Conservation (phyloP, 352 stramenopile species). For the Phytophthora sp. region DNA sequence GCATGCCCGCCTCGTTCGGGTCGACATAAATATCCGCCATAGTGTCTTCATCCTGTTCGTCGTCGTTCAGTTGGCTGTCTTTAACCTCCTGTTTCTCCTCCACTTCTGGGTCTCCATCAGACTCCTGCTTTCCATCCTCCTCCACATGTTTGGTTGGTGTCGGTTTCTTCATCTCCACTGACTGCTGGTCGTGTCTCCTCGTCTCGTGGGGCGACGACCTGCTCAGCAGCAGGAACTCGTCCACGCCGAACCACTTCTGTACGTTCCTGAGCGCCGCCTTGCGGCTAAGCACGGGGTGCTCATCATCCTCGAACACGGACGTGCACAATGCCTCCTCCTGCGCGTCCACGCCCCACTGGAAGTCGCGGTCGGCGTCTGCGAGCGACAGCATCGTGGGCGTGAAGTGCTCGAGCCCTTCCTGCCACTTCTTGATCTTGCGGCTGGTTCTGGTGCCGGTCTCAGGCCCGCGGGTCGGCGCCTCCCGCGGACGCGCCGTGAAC, state of each 20-base stretch:
- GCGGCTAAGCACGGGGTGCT: conserved; percentile 27
- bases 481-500: conserved; percentile 31
- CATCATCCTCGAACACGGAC: conserved; percentile 26
- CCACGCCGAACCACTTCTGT: conserved; percentile 73
- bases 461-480: not conserved
- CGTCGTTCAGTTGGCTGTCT: not conserved
- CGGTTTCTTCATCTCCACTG: too few species aligned
- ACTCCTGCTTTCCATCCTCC: not conserved
- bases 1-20: conserved; percentile 63
- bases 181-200: conserved; percentile 30
- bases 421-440: conserved; percentile 57
- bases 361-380: conserved; percentile 54
- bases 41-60: conserved; percentile 16
- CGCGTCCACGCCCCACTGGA: conserved; percentile 32
- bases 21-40: conserved; percentile 57
- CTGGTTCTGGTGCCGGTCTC: not conserved
- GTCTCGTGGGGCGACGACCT: conserved; percentile 23
- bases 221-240: conserved; percentile 72
- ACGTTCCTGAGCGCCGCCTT: conserved; percentile 46
- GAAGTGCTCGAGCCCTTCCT: conserved; percentile 74
- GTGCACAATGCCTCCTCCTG: conserved; percentile 12
- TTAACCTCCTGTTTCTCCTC: not conserved
- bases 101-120: not conserved
- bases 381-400: conserved; percentile 82
- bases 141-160: not conserved